These are phyloP conservation scores for Puccinia novopanici DNA, from an alignment of 1,284 basidiomycete species.

Conservation along the genomic window DNA sequence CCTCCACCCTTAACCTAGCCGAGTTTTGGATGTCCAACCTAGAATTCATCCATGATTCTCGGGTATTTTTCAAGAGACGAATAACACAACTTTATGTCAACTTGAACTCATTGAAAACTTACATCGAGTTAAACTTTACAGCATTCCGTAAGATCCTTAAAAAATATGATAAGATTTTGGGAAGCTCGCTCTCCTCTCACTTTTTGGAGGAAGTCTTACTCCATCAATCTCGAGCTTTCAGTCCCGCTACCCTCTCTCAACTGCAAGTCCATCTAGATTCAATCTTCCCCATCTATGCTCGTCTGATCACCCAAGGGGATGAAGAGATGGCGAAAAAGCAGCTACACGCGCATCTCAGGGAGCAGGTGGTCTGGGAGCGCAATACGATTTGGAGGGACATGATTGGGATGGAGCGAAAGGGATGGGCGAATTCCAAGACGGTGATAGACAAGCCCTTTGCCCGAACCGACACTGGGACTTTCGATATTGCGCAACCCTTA, in stretches of 20 bases:
- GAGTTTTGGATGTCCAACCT: slow-evolving; percentile 75
- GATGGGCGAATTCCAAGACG: slow-evolving; percentile 57
- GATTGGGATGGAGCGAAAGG: slow-evolving; percentile 78
- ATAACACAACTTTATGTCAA: slow-evolving; percentile 83
- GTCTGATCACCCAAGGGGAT: slow-evolving; percentile 81
- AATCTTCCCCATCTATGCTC: slow-evolving; percentile 77
- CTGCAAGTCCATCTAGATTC: slow-evolving; percentile 68
- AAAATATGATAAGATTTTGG: slow-evolving; percentile 97
- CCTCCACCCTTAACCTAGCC: not conserved
- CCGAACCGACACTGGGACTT: slow-evolving; percentile 50
- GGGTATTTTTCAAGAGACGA: slow-evolving; percentile 85
- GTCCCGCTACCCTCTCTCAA: slow-evolving; percentile 65
- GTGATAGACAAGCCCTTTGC: slow-evolving; percentile 53
- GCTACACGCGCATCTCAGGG: slow-evolving; percentile 82
- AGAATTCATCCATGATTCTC: slow-evolving; percentile 83
- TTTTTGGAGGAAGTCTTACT: slow-evolving; percentile 65
- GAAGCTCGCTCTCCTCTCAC: slow-evolving; percentile 69
- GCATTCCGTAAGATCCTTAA: slow-evolving; percentile 96
- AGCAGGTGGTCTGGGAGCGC: slow-evolving; percentile 85
- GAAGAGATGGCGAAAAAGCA: slow-evolving; percentile 72
- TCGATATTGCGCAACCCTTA: slow-evolving; percentile 62
- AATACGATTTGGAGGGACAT: slow-evolving; percentile 97
- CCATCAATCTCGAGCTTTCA: slow-evolving; percentile 55
- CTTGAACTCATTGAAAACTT: slow-evolving; percentile 82
- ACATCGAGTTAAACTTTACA: slow-evolving; percentile 87